Conservation (phyloP, 768 basidiomycete species). For the Podaxis mareebaensis region DNA sequence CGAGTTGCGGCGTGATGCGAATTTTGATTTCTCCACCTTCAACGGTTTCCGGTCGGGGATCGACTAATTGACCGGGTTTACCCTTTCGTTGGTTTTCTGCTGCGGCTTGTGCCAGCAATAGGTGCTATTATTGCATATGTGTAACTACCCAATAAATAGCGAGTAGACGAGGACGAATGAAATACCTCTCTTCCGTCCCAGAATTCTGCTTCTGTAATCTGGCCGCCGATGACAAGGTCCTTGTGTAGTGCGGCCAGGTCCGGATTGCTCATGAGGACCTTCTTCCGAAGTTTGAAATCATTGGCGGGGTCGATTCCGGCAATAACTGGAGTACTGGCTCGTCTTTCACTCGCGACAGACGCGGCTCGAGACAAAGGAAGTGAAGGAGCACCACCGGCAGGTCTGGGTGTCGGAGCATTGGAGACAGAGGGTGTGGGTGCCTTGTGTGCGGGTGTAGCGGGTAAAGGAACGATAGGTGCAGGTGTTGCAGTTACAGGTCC, state of each 20-base stretch:
- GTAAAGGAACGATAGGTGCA: constrained; percentile 29
- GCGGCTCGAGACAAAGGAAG: constrained; percentile 58
- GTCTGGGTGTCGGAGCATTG: constrained; percentile 28
- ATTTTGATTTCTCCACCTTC: constrained; percentile 88
- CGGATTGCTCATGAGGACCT: constrained; percentile 74
- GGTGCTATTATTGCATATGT: constrained; percentile 49
- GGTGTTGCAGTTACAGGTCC: constrained; percentile 10
- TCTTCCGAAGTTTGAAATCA: constrained; percentile 76
- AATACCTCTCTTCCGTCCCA: constrained; percentile 94
- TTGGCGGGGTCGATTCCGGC: constrained; percentile 57
- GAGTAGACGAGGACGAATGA: constrained; percentile 15
- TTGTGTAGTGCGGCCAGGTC: constrained; percentile 82
- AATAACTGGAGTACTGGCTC: constrained; percentile 52
- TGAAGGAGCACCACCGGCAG: constrained; percentile 33
- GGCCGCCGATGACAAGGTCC: constrained; percentile 82
- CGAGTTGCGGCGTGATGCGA: constrained; percentile 86
- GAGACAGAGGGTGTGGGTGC: constrained; percentile 23
- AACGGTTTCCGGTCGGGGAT: constrained; percentile 82
- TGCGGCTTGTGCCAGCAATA: constrained; percentile 75
- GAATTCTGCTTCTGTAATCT: constrained; percentile 92
- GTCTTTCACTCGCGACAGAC: constrained; percentile 57
- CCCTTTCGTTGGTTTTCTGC: constrained; percentile 75
- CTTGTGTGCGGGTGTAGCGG: constrained; percentile 22
- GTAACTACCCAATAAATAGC: constrained; percentile 16
- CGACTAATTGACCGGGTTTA: constrained; percentile 83